Percentiles rank a stretch among this genome's conserved stretches.
phyloP scores from a whole-genome alignment of 192 early-diverging fungal species.

The Neocallimastix lanati region DNA sequence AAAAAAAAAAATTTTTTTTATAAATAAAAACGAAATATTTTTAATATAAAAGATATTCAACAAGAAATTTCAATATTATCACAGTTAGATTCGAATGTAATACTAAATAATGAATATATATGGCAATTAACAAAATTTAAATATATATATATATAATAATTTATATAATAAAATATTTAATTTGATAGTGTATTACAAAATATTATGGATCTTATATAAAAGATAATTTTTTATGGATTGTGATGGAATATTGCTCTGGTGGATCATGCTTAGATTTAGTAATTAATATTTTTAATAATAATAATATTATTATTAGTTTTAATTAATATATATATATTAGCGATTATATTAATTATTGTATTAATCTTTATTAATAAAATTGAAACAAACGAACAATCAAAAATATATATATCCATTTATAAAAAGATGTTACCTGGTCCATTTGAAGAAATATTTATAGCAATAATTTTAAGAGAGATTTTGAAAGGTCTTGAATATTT shows the following conservation, averaged over 20 bases:
- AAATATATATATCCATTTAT: background rate
- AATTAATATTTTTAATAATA: too few species aligned
- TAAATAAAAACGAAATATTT: too few species aligned
- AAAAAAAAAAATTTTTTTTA: too few species aligned
- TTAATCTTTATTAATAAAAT: too few species aligned
- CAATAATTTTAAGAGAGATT: constrained; percentile 76
- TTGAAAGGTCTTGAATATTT: constrained; percentile 82
- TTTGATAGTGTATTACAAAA: constrained; percentile 11
- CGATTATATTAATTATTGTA: too few species aligned
- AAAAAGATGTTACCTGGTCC: constrained; percentile 63
- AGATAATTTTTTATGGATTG: background rate
- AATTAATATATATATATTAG: too few species aligned
- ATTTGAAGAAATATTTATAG: constrained; percentile 76
- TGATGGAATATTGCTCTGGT: constrained; percentile 54
- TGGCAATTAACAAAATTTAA: too few species aligned
- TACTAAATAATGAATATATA: constrained; percentile 13
- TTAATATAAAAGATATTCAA: constrained; percentile 87
- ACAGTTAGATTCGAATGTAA: constrained; percentile 53
- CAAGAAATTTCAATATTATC: constrained; percentile 91
- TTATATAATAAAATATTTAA: constrained; percentile 18
- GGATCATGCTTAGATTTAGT: constrained; percentile 87
- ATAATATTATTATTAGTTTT: too few species aligned
- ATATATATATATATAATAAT: too few species aligned
- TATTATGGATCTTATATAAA: constrained; percentile 63
- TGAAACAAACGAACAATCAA: too few species aligned